phyloP scores from a whole-genome alignment of 2,329 filamentous ascomycete species.

The Mollisiaceae sp. region DNA sequence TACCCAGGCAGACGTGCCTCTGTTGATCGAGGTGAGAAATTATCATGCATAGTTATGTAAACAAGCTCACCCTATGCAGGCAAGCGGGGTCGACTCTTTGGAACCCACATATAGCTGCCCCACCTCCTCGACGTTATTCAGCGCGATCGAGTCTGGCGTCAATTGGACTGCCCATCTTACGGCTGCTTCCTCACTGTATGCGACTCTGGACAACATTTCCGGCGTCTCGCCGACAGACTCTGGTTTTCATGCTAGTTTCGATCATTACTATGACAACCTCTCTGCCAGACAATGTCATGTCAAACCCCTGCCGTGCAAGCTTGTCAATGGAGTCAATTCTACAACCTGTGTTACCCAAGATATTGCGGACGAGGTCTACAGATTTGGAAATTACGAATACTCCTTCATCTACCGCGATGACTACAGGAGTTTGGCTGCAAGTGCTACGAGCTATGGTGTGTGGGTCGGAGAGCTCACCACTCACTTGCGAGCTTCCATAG shows the following conservation, averaged over 20 bases:
- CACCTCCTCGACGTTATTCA: slow-evolving; percentile 51
- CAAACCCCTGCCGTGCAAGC: slow-evolving; percentile 73
- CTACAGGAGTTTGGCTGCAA: slow-evolving; percentile 64
- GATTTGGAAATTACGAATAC: slow-evolving; percentile 82
- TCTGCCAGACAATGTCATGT: slow-evolving; percentile 78
- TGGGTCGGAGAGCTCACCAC: slow-evolving; percentile 74
- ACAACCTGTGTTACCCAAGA: slow-evolving; percentile 64
- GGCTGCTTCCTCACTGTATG: slow-evolving; percentile 59
- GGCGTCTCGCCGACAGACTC: slow-evolving; percentile 60
- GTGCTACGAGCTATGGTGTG: slow-evolving; percentile 68
- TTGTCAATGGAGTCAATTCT: slow-evolving; percentile 51
- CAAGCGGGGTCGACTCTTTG: slow-evolving; percentile 69
- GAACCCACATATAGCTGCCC: slow-evolving; percentile 75
- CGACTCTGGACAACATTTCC: slow-evolving; percentile 68
- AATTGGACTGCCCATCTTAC: slow-evolving; percentile 70
- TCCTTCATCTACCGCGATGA: slow-evolving; percentile 76
- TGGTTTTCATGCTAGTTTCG: slow-evolving; percentile 73
- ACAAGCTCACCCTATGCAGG: slow-evolving; percentile 29
- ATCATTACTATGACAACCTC: slow-evolving; percentile 87
- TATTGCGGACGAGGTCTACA: slow-evolving; percentile 72
- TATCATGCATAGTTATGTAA: background rate
- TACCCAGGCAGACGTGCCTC: slow-evolving; percentile 47
- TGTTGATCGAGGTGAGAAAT: slow-evolving; percentile 52
- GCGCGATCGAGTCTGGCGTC: slow-evolving; percentile 51
- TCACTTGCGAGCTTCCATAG: slow-evolving; percentile 62